Conservation (phyloP, 805 yeast species). For the Kluyveromyces nonfermentans region DNA sequence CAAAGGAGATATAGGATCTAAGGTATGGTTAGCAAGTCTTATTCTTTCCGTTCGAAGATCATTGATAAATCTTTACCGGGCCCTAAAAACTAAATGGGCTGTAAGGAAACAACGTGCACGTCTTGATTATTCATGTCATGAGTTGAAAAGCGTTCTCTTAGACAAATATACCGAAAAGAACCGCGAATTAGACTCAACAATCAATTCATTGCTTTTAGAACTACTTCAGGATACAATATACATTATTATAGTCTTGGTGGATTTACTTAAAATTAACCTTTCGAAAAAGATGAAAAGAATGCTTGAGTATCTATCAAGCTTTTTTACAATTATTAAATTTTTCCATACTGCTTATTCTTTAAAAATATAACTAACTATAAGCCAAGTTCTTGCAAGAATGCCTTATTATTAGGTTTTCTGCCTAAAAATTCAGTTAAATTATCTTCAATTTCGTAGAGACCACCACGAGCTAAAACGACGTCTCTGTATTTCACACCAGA, state of each 20-base stretch:
- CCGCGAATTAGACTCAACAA: constrained; percentile 8
- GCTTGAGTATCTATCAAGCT: constrained; percentile 19
- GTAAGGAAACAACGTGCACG: constrained; percentile 9
- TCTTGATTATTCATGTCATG: not conserved
- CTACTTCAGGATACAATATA: constrained; percentile 20
- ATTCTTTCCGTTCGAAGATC: constrained; percentile 16
- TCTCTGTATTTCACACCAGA: constrained; percentile 65
- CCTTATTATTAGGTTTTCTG: constrained; percentile 63
- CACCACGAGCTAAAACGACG: constrained; percentile 60
- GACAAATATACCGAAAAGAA: constrained; percentile 12
- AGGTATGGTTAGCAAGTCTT: constrained; percentile 23
- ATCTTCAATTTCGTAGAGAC: constrained; percentile 60
- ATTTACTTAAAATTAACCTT: constrained; percentile 13
- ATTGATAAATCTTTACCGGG: constrained; percentile 7
- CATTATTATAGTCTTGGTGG: constrained; percentile 14
- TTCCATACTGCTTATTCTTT: constrained; percentile 9
- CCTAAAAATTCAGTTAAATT: constrained; percentile 59
- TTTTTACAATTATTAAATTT: constrained; percentile 15
- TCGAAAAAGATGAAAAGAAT: constrained; percentile 8
- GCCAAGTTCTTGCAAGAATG: constrained; percentile 64
- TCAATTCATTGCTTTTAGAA: constrained; percentile 16
- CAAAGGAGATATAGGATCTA: constrained; percentile 22
- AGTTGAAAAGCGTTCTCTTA: constrained; percentile 11
- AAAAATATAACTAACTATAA: constrained; percentile 11
- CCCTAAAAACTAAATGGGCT: constrained; percentile 9